Evolutionary conservation across 768 basidiomycete genomes (phyloP), one percentile per base, ranked within the genome.

Genomic region (Piloderma croceum): DNA sequence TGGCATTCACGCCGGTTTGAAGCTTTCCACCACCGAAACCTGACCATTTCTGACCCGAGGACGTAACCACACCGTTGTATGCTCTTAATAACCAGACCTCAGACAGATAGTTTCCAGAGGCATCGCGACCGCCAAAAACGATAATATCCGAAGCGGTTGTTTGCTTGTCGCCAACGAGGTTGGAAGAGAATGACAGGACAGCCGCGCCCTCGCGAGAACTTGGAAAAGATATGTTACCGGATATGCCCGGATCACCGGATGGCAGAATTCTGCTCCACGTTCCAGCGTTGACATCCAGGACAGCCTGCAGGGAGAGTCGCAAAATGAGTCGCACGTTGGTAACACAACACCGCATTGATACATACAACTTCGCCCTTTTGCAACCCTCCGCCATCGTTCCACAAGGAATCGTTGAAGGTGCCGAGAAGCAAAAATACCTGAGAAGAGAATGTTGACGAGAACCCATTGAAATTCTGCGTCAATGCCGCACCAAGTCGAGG

Each of bases 71-170:
- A n/a, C 69, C 81, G 45, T 71, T 69, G 58, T 89, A 90, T 4
- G 83, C 74, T 39, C 88, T 69, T 45, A 90, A 67, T 6, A 90
- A 57, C 88, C 88, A 90, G 9, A 90, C 53, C 41, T 90, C 88
- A 29, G 77, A 73, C 3, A 88, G 67, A 53, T 84, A 80, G 19
- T 66, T 74, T 11, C 87, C 87, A 41, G 64, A 56, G 32, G 68
- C 64, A 54, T 87, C 84, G 49, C 73, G 73, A 29, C 88, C 88
- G 24, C 88, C 88, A 47, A 87, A 90, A 7, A 90, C 76, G 33
- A 90, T 71, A 13, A 77, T 82, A 53, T 90, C 88, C 19, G 83
- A 68, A 15, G 72, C 74, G 15, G 50, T 50, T 18, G 51, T 56
- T 18, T 74, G 68, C 27, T 69, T 60, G 6, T 50, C 47, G 6